Base-by-base conservation (phyloP, 2,329 filamentous ascomycete genomes). In the Trichophyton mentagrophytes region DNA sequence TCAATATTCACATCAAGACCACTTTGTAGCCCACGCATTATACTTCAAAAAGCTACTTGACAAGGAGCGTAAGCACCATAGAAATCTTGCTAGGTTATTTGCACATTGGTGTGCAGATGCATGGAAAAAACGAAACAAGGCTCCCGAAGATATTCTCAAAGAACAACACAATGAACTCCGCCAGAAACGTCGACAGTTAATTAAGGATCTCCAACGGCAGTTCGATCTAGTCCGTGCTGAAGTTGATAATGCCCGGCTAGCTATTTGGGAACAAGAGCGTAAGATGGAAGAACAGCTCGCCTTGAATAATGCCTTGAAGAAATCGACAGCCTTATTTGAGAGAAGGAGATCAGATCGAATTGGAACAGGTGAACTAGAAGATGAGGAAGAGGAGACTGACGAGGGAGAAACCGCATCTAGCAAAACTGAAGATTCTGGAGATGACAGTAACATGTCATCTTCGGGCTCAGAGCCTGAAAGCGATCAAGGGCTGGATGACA, bases 1-100 rank as follows among this genome's bases (percentile, higher is more conserved):
- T 59, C 89, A 93, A 68, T 97, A 89, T 78, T 85, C 87, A n/a
- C 90, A 95, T 66, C 82, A 84, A 69, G 91, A 97, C 69, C 89
- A 97, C 70, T 80, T 97, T 59, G 79, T 88, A 53, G 85, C 86
- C 55, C 91, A 95, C 63, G 86, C 88, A 62, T 70, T 86, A 11
- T 87, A 91, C 66, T 92, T 97, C 67, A 85, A 89, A 56, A 88
- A 85, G 67, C 79, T 97, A 40, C 83, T 97, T 76, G 74, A 86
- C 2, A 82, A 84, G 61, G 93, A 99, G 71, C 88, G 90, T 66
- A 83, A 83, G 64, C 81, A 85, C 11, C 92, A 97, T 72, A 84
- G 84, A 40, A 79, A 82, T n/a, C 79, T 81, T 2, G 92, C 92
- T 1, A 95, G 90, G 72, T 83, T 84, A 59, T 73, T 95, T 59